Base-by-base conservation (phyloP, 768 basidiomycete genomes). In the Podaxis pistillaris region DNA sequence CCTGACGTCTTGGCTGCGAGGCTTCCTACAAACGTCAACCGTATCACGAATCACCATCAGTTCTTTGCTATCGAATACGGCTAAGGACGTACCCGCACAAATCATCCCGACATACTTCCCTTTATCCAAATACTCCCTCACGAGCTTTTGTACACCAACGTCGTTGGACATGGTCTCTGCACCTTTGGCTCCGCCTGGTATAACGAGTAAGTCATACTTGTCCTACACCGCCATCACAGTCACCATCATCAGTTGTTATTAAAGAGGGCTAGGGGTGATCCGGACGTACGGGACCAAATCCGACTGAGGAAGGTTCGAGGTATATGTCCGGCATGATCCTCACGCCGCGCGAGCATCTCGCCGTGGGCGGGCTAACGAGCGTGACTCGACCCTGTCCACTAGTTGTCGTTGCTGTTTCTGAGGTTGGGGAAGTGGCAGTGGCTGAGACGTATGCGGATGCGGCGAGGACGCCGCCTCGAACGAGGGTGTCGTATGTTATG, bases 131-230 rank as follows among this genome's bases (percentile, higher is more conserved):
- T 85, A 93, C 22, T 78, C 73, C 59, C 79, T 77, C 12, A 93
- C 81, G 9, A 92, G 78, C 0, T 79, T 75, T 69, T 93, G 89
- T 1, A 93, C 88, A 1, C 73, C 75, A 19, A 74, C 67, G 57
- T 80, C 85, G 33, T 77, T 76, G 0, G 91, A 85, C 47, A 94
- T 85, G 0, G 86, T 89, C 56, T 89, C 85, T 0, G 92, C 90
- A 11, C 92, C 92, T 70, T 86, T 84, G 6, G 89, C 83, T 4
- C 92, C 92, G 1, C 92, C 92, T 0, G 92, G 92, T 46, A 94
- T 82, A 47, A 94, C 78, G 12, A 94, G 68, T 0, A 84, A 82
- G 66, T 93, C 90, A 63, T 83, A 91, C 56, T 76, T 76, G 47
- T 85, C 86, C 89, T 91, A 63, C 26, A 64, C 52, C 26, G 46